phyloP scores from a whole-genome alignment of 169 alveolate genomes.

The Ichthyophthirius multifiliis region DNA sequence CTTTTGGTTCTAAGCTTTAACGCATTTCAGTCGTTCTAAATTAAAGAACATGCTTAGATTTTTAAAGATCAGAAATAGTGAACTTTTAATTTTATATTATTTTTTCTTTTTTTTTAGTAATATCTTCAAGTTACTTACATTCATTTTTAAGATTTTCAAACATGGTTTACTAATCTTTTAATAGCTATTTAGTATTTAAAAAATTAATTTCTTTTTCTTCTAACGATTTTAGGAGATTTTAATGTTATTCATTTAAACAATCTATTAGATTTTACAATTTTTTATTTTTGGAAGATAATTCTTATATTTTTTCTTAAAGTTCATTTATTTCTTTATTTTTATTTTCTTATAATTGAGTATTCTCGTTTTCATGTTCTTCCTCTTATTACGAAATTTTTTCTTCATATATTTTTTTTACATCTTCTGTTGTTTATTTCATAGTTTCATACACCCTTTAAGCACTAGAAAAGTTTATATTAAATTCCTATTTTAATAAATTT shows the following conservation, averaged over 20 bases:
- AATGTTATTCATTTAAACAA: neutral
- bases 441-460: conserved; percentile 66
- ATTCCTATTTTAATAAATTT: conserved; percentile 51
- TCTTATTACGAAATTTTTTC: conserved; percentile 72
- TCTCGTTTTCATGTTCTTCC: conserved; percentile 68
- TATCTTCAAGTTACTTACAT: conserved; percentile 52
- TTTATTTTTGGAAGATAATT: neutral
- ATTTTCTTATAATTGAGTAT: neutral
- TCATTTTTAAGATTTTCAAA: conserved; percentile 30
- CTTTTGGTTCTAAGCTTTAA: conserved; percentile 38
- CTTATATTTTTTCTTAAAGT: conserved; percentile 31
- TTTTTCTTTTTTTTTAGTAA: conserved; percentile 64
- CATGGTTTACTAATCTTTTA: conserved; percentile 19
- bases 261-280: conserved; percentile 31
- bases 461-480: conserved; percentile 49
- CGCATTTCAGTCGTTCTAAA: conserved; percentile 49
- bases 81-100: conserved; percentile 67
- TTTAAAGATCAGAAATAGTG: conserved; percentile 71
- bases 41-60: conserved; percentile 74
- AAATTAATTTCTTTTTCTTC: conserved; percentile 8
- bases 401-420: conserved; percentile 67
- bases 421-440: conserved; percentile 62
- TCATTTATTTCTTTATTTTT: conserved; percentile 33
- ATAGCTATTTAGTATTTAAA: neutral
- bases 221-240: conserved; percentile 8